Base-by-base conservation (phyloP, 805 yeast species). In the Gaillardinia entomophila region DNA sequence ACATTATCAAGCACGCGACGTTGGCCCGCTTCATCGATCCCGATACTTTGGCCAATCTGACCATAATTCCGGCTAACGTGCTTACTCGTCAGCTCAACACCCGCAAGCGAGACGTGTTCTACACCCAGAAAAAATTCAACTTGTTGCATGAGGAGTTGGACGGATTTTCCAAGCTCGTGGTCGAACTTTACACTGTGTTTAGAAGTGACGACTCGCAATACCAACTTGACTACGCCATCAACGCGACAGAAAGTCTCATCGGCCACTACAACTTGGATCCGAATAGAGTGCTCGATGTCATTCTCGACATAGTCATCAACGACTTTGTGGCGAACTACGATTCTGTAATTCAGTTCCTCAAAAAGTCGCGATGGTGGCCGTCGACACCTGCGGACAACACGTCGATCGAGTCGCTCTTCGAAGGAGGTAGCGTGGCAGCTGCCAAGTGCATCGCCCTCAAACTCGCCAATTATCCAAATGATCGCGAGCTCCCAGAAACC, bases 251-350 rank as follows among this genome's bases (percentile, higher is more conserved):
- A 29, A 66, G 68, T 18, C 49, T 82, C 5, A 80, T 81, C 33
- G 96, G 92, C 1, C 86, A 81, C 50, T 87, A 76, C 51, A 71
- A 72, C 32, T 64, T 88, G 31, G 96, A 89, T 46, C 79, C 90
- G 1, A 71, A 73, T 32, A 68, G 89, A 37, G 74, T 77, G 16
- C 64, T 88, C 31, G 84, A 85, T 42, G 35, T 84, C 1, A 39
- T 84, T 6, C 46, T 88, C 22, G 77, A 75, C 29, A 47, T 83
- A 2, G 70, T 72, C 30, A 47, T 73, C 2, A 58, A 62, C 32
- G 62, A 65, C 30, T 37, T 79, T 4, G 63, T 68, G 1, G 49
- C 61, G 3, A 62, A 74, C 28, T 64, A 69, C 37, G 47, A 56
- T 4, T 73, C 79, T 35, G 59, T 75, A 16, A 24, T 85, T 0